These are phyloP conservation scores for Xylaria curta DNA, from an alignment of 495 filamentous ascomycete genomes.

Conservation along the genomic window DNA sequence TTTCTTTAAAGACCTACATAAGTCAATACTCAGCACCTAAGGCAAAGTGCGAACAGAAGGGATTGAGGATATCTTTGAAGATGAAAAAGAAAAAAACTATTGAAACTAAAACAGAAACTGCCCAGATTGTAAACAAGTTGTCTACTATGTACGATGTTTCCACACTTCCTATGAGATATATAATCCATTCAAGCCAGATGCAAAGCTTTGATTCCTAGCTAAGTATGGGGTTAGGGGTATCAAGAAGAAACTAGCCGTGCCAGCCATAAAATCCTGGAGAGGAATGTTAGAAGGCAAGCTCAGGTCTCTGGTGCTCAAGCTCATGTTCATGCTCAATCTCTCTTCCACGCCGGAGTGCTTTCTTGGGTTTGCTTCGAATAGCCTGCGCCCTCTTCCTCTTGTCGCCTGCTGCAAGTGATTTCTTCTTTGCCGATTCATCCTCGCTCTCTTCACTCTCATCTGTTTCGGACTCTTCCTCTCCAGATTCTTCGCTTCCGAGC, in stretches of 20 bases:
- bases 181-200: not conserved
- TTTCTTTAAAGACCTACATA: no score
- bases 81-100: not conserved
- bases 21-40: no score
- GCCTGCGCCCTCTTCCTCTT: conserved; percentile 72
- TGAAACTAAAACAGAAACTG: not conserved
- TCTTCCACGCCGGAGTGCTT: conserved; percentile 60
- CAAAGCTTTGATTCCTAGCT: not conserved
- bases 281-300: conserved; percentile 49
- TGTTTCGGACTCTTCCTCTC: conserved; percentile 55
- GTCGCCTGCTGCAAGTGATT: conserved; percentile 53
- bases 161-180: not conserved
- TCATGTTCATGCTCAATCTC: conserved; percentile 79
- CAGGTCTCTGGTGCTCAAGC: conserved; percentile 44
- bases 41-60: not conserved
- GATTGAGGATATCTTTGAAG: not conserved
- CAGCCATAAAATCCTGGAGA: not conserved
- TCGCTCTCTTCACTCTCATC: conserved; percentile 58
- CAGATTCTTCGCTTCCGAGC: conserved; percentile 57
- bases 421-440: conserved; percentile 50
- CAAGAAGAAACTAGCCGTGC: conserved; percentile 18
- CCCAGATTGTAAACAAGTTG: not conserved
- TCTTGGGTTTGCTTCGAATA: conserved; percentile 66
- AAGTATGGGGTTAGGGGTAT: conserved; percentile 20
- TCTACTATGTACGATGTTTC: not conserved